A percentile compares a stretch with the other conserved stretches of the same genome.
These are phyloP conservation scores for Lactifluus volemus DNA, from an alignment of 768 basidiomycete species.

Conservation along the genomic window DNA sequence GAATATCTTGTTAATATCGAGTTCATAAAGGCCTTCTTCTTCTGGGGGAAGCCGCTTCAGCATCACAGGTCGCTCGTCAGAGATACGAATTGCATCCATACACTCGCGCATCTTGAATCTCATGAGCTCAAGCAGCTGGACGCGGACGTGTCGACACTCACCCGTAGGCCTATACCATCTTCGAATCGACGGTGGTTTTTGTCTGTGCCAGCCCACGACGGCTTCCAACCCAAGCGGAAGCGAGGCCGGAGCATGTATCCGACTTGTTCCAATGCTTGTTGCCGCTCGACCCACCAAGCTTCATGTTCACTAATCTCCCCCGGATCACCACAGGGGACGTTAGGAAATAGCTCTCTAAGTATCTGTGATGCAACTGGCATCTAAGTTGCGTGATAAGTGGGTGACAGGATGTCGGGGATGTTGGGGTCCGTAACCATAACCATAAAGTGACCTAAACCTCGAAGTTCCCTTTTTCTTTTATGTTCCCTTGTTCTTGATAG, in stretches of 20 bases:
- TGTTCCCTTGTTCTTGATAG: too few relatives aligned
- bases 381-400: too few relatives aligned
- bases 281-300: neutral
- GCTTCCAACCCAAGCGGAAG: neutral
- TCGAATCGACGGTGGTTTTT: neutral
- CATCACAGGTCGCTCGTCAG: conserved; percentile 1
- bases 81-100: conserved; percentile 6
- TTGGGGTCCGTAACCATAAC: too few relatives aligned
- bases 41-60: neutral
- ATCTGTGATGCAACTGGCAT: too few relatives aligned
- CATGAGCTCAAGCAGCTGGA: neutral
- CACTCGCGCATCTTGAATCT: too few relatives aligned
- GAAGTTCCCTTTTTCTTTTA: too few relatives aligned
- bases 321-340: too few relatives aligned
- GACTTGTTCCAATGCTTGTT: neutral
- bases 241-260: neutral
- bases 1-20: neutral
- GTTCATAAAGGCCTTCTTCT: conserved; percentile 4
- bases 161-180: neutral
- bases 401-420: too few relatives aligned
- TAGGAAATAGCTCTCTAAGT: too few relatives aligned
- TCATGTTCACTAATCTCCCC: too few relatives aligned
- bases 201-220: neutral
- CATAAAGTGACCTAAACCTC: too few relatives aligned
- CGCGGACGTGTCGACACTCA: neutral